These are phyloP conservation scores for Blastocystis sp. DNA, from an alignment of 352 stramenopile species.

Conservation along the genomic window DNA sequence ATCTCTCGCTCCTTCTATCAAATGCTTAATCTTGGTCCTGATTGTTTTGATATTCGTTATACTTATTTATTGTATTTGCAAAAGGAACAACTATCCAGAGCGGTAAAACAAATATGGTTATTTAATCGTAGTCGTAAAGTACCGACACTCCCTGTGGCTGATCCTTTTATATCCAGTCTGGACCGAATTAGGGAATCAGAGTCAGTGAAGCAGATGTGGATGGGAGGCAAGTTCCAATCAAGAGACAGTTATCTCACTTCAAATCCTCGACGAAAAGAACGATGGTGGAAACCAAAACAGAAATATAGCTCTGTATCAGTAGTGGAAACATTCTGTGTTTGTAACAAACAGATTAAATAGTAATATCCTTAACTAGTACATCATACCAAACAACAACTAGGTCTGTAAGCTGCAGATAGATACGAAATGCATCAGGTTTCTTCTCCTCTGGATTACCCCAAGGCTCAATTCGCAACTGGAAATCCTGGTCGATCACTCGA, in stretches of 20 bases:
- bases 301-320: not conserved
- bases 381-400: conserved; percentile 54
- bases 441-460: not conserved
- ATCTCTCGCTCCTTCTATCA: not conserved
- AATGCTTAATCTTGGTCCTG: not conserved
- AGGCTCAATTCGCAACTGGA: conserved; percentile 6
- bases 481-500: not conserved
- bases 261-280: not conserved
- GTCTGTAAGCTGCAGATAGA: conserved; percentile 40
- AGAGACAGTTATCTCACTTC: conserved; percentile 41
- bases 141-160: not conserved
- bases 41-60: not conserved
- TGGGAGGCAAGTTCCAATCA: conserved; percentile 13
- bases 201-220: not conserved
- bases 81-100: not conserved
- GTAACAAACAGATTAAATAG: conserved; percentile 33
- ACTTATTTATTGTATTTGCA: not conserved
- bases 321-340: not conserved
- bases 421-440: conserved; percentile 10
- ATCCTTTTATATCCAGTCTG: conserved; percentile 32
- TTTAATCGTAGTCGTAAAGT: not conserved
- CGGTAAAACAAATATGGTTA: not conserved
- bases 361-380: conserved; percentile 44
- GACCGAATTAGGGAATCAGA: not conserved
- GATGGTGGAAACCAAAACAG: conserved; percentile 26